Conservation (phyloP, 768 basidiomycete genomes). For the Calocera cornea region DNA sequence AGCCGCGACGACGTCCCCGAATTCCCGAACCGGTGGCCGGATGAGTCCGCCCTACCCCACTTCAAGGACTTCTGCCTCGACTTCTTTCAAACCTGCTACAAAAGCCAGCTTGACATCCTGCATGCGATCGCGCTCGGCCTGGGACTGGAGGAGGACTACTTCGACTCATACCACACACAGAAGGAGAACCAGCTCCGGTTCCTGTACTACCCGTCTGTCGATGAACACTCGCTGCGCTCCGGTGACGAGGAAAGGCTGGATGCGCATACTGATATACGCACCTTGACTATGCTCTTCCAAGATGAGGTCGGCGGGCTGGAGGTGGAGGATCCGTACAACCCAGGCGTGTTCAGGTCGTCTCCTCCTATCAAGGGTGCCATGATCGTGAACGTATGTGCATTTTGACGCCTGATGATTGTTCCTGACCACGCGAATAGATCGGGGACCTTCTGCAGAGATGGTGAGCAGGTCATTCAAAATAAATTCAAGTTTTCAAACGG, state of each 20-base stretch:
- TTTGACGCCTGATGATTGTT: constrained; percentile 34
- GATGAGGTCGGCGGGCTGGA: constrained; percentile 49
- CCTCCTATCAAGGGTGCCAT: constrained; percentile 35
- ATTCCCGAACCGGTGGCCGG: constrained; percentile 46
- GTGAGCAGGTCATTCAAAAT: neutral
- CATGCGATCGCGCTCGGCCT: constrained; percentile 39
- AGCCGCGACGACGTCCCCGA: constrained; percentile 34
- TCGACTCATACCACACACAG: constrained; percentile 30
- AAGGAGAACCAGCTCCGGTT: constrained; percentile 43
- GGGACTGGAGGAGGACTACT: constrained; percentile 32
- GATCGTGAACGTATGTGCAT: constrained; percentile 41
- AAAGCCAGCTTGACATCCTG: constrained; percentile 33
- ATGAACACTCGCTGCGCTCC: constrained; percentile 23
- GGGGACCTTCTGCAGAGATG: constrained; percentile 11
- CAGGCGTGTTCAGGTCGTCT: constrained; percentile 26
- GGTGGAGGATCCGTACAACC: constrained; percentile 39
- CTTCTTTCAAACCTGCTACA: constrained; percentile 29
- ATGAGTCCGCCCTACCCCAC: constrained; percentile 38
- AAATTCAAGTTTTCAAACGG: constrained; percentile 24
- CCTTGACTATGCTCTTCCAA: constrained; percentile 46
- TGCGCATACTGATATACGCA: constrained; percentile 38
- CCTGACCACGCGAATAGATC: neutral
- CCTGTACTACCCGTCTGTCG: constrained; percentile 41
- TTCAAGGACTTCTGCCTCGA: constrained; percentile 27
- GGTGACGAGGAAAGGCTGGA: constrained; percentile 34